Evolutionary conservation across 768 basidiomycete species (phyloP).

Genomic region (Lepiota venenata): DNA sequence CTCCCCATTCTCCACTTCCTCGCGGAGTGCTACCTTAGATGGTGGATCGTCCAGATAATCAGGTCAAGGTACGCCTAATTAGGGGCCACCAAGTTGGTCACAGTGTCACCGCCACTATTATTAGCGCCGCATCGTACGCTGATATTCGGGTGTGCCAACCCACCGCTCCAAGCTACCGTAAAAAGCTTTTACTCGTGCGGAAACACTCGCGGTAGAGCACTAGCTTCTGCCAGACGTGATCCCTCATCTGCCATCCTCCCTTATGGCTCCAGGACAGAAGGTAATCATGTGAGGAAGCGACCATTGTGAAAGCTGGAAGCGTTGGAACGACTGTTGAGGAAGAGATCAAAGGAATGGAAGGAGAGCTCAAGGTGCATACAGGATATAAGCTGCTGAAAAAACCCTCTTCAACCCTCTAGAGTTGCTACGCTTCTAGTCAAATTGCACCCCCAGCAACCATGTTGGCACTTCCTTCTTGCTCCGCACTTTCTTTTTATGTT

Average conservation of each 20-base stretch:
- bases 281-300: not conserved
- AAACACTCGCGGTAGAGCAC: not conserved
- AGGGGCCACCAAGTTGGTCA: not conserved
- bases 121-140: not conserved
- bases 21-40: not conserved
- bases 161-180: not conserved
- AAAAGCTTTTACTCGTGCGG: not conserved
- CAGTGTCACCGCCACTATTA: conserved; percentile 1
- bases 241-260: not conserved
- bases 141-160: not conserved
- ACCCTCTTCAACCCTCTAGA: not conserved
- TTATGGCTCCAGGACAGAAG: not conserved
- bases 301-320: no score
- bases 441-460: conserved; percentile 1
- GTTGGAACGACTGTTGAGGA: not conserved
- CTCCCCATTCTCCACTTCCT: not conserved
- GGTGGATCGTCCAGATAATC: not conserved
- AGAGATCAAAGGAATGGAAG: not conserved
- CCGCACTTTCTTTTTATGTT: conserved; percentile 15
- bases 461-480: not conserved
- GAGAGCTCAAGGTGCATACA: no score
- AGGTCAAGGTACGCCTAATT: not conserved
- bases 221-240: not conserved
- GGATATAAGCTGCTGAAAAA: not conserved
- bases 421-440: not conserved